Evolutionary conservation across 1,139 yeast species (phyloP).

Genomic region (Pichia sp.): DNA sequence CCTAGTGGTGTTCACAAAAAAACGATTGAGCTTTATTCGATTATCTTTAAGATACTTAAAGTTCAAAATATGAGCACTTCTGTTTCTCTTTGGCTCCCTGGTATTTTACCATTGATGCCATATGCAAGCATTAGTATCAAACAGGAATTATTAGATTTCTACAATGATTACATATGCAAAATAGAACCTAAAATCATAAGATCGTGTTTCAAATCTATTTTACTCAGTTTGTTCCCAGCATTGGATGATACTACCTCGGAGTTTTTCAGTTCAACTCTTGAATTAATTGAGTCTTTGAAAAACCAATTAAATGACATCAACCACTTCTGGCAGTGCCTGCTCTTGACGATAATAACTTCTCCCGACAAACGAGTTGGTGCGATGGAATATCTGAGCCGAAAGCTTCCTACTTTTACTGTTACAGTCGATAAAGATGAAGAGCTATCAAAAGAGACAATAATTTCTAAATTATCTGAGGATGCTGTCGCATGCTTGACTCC

Average conservation of each 20-base stretch:
- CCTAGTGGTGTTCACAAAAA: conserved; percentile 97
- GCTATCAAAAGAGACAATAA: conserved; percentile 17
- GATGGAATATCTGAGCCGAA: conserved; percentile 64
- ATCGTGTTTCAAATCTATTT: conserved; percentile 59
- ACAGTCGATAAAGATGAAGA: conserved; percentile 16
- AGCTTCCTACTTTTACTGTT: conserved; percentile 54
- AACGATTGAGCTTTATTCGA: conserved; percentile 70
- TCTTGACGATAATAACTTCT: conserved; percentile 68
- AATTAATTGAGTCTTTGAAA: conserved; percentile 58
- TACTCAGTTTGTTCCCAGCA: conserved; percentile 77
- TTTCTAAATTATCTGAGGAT: conserved; percentile 36
- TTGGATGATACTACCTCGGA: conserved; percentile 91
- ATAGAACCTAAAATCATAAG: conserved; percentile 48
- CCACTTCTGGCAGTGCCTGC: conserved; percentile 83
- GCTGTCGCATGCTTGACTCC: conserved; percentile 63
- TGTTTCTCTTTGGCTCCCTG: conserved; percentile 79
- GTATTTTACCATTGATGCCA: conserved; percentile 77
- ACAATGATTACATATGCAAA: conserved; percentile 52
- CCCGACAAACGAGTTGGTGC: conserved; percentile 84
- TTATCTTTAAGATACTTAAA: conserved; percentile 62
- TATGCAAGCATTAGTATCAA: conserved; percentile 87
- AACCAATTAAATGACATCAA: conserved; percentile 59
- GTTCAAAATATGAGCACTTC: conserved; percentile 47
- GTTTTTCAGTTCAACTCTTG: conserved; percentile 58
- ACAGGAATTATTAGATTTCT: conserved; percentile 64